Conservation (phyloP, 805 yeast species). For the Pichia exigua region DNA sequence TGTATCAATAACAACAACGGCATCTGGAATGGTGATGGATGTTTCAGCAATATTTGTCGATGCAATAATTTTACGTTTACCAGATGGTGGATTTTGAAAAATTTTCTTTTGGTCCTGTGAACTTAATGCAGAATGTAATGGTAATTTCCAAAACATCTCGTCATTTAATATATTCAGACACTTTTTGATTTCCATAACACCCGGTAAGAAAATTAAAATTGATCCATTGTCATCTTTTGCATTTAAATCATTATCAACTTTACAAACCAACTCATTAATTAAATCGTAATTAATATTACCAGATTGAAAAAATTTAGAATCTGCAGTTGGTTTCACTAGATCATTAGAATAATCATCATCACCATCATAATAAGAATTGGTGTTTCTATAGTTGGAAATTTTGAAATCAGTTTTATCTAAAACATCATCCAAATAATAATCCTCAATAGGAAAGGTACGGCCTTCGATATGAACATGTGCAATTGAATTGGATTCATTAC, state of each 20-base stretch:
- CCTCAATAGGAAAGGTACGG: slow-evolving; percentile 85
- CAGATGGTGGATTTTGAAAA: slow-evolving; percentile 47
- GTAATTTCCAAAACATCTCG: slow-evolving; percentile 41
- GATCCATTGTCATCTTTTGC: slow-evolving; percentile 50
- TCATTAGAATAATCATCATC: slow-evolving; percentile 23
- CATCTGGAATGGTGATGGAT: slow-evolving; percentile 91
- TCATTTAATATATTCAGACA: slow-evolving; percentile 39
- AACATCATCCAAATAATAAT: slow-evolving; percentile 62
- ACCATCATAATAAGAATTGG: background rate
- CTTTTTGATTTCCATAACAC: slow-evolving; percentile 76
- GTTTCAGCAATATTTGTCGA: slow-evolving; percentile 96
- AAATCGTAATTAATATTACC: slow-evolving; percentile 74
- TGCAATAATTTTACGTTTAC: slow-evolving; percentile 68
- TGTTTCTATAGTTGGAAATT: slow-evolving; percentile 24
- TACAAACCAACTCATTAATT: slow-evolving; percentile 45
- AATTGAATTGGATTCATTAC: slow-evolving; percentile 31
- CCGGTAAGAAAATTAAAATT: slow-evolving; percentile 80
- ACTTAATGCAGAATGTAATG: slow-evolving; percentile 81
- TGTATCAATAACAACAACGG: slow-evolving; percentile 82
- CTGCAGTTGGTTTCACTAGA: slow-evolving; percentile 47
- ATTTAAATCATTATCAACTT: slow-evolving; percentile 43
- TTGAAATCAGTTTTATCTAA: slow-evolving; percentile 50
- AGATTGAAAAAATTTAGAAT: slow-evolving; percentile 53
- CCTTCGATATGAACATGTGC: slow-evolving; percentile 79
- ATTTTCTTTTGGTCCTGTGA: slow-evolving; percentile 78